Conservation (phyloP, 1,284 basidiomycete genomes). For the Caloboletus inedulis region DNA sequence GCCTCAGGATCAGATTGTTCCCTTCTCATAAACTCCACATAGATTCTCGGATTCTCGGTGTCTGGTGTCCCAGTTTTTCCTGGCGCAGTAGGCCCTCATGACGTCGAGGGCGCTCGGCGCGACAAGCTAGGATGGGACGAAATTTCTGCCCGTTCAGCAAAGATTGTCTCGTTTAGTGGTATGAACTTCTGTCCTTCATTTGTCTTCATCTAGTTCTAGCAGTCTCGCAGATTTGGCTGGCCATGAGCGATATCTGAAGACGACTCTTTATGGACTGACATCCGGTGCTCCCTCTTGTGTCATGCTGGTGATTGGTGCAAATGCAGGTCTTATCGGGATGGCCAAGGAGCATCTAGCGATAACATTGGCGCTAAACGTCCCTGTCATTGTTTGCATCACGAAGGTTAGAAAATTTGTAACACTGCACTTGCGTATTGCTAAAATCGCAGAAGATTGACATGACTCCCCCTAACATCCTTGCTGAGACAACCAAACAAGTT, state of each 20-base stretch:
- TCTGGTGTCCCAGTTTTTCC: conserved; percentile 77
- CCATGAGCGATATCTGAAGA: conserved; percentile 88
- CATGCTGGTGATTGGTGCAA: conserved; percentile 93
- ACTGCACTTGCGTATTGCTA: conserved; percentile 4
- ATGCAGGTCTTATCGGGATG: conserved; percentile 96
- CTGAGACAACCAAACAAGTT: conserved; percentile 90
- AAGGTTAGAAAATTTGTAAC: conserved; percentile 55
- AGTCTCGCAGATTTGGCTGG: conserved; percentile 73
- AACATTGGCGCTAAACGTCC: conserved; percentile 89
- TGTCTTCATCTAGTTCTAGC: not conserved
- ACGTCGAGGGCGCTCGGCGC: conserved; percentile 62
- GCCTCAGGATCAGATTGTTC: not conserved
- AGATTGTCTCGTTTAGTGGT: conserved; percentile 95
- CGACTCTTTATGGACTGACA: conserved; percentile 92
- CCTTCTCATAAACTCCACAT: not conserved
- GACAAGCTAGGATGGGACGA: conserved; percentile 96
- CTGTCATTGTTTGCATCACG: conserved; percentile 91
- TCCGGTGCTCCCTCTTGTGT: conserved; percentile 95
- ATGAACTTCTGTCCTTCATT: conserved; percentile 2
- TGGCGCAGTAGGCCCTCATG: conserved; percentile 49
- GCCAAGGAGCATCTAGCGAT: conserved; percentile 97
- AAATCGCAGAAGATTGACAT: conserved; percentile 74
- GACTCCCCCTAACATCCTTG: conserved; percentile 90
- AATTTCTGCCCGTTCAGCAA: conserved; percentile 87
- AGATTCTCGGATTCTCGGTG: conserved; percentile 85